Base-by-base conservation (phyloP, 768 basidiomycete species). In the Tubosaeta brunneosetosa region DNA sequence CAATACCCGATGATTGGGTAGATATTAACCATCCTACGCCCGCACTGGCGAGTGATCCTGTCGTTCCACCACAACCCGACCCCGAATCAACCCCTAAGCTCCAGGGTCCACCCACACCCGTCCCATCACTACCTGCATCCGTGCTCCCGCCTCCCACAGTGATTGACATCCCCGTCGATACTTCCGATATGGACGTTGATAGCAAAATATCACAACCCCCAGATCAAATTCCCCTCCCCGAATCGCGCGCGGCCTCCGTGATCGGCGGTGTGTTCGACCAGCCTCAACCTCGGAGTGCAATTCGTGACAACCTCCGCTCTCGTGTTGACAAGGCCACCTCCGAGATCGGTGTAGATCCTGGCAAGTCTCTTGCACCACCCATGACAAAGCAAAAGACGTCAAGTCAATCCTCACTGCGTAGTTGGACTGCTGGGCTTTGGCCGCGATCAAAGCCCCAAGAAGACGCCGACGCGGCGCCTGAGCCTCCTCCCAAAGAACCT, bases 1-100 rank as follows among this genome's bases (percentile, higher is more conserved):
- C 29, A 17, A 60, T 63, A 57, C 59, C 63, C 13, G 66, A 68
- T 33, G 68, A 68, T 31, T 70, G 68, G 66, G 63, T 70, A 12
- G 56, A 67, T 38, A 17, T 70, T 25, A 36, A 51, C 7, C 56
- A 32, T 25, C 55, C 57, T 9, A 27, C 46, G 12, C 50, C 48
- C 11, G 29, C 55, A 32, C 55, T 22, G 25, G 12, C 52, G 2
- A 53, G 50, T 22, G 54, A 54, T 36, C 52, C 60, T 0, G 46
- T 54, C 37, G n/a, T 41, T 41, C 47, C 49, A 13, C 41, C 52
- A 25, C 37, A 47, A 43, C 31, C 49, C 17, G 54, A 57, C 13
- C n/a, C 51, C 13, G 48, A 54, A 29, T 41, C 52, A 41, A 49
- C 46, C 0, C 51, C 52, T 2, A 51, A 57, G 17, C 38, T 38